These are phyloP conservation scores for Acer negundo DNA, from an alignment of 345 rosid genomes.

Conservation along the genomic window DNA sequence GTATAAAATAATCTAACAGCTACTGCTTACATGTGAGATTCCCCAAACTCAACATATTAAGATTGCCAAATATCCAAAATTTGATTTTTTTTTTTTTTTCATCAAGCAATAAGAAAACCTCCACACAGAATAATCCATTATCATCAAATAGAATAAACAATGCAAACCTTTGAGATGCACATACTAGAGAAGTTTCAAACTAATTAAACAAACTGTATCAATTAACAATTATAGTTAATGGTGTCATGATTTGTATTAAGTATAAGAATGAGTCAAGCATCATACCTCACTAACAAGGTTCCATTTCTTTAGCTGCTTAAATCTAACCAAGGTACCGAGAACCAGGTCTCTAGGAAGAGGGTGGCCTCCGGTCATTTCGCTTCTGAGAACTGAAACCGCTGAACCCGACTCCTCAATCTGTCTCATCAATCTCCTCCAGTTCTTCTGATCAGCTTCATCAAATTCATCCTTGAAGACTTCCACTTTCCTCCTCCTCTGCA, in stretches of 20 bases:
- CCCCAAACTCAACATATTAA: neutral
- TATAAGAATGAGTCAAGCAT: too few species aligned
- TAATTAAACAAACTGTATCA: neutral
- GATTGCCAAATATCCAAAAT: neutral
- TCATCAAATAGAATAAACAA: neutral
- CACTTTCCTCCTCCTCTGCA: conserved; percentile 71
- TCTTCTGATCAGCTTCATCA: conserved; percentile 74
- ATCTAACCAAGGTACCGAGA: conserved; percentile 87
- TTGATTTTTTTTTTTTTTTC: neutral
- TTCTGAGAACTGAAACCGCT: conserved; percentile 65
- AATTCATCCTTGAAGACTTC: conserved; percentile 75
- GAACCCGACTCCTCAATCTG: conserved; percentile 74
- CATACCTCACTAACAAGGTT: conserved; percentile 80
- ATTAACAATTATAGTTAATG: neutral
- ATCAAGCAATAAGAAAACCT: neutral
- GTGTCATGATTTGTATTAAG: neutral
- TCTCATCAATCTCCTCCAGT: conserved; percentile 79
- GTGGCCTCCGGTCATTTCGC: conserved; percentile 41
- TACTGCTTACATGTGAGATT: neutral
- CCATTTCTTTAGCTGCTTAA: conserved; percentile 93
- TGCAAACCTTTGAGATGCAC: neutral
- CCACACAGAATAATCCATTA: neutral
- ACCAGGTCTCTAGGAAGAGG: conserved; percentile 68
- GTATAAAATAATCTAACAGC: neutral
- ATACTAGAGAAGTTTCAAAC: neutral